Conservation (phyloP, 2,329 filamentous ascomycete species). For the Apiospora rasikravindrae region DNA sequence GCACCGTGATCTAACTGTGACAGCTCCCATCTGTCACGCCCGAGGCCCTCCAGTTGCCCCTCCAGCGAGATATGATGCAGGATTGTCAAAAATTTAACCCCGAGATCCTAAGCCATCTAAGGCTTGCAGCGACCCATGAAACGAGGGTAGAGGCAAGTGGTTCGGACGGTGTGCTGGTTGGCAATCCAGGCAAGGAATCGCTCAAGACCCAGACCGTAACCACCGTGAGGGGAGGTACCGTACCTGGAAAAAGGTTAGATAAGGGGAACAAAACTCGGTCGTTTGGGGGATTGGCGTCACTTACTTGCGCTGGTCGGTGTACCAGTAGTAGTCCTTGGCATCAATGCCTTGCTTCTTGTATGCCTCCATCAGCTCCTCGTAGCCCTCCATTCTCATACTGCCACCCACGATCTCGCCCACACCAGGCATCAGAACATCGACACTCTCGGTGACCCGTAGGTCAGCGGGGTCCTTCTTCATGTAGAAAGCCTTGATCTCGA, state of each 20-base stretch:
- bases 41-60: background rate
- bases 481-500: constrained; percentile 98
- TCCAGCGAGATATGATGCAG: background rate
- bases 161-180: constrained; percentile 68
- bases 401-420: constrained; percentile 98
- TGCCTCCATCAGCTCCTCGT: constrained; percentile 85
- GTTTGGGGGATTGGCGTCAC: constrained; percentile 41
- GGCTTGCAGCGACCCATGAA: constrained; percentile 84
- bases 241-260: constrained; percentile 61
- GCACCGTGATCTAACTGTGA: background rate
- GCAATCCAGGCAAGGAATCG: constrained; percentile 71
- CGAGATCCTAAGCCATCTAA: constrained; percentile 40
- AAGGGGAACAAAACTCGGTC: constrained; percentile 20
- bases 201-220: constrained; percentile 92
- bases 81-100: background rate
- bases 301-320: constrained; percentile 94
- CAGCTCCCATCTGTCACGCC: background rate
- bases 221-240: constrained; percentile 88
- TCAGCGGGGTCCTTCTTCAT: constrained; percentile 90
- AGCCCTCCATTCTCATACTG: constrained; percentile 93
- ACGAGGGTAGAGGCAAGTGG: constrained; percentile 76
- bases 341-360: constrained; percentile 89
- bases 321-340: constrained; percentile 93
- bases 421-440: constrained; percentile 85
- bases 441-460: constrained; percentile 85